These are phyloP conservation scores for Dittrichia graveolens DNA, from an alignment of 129 eudicot genomes.

Conservation along the genomic window DNA sequence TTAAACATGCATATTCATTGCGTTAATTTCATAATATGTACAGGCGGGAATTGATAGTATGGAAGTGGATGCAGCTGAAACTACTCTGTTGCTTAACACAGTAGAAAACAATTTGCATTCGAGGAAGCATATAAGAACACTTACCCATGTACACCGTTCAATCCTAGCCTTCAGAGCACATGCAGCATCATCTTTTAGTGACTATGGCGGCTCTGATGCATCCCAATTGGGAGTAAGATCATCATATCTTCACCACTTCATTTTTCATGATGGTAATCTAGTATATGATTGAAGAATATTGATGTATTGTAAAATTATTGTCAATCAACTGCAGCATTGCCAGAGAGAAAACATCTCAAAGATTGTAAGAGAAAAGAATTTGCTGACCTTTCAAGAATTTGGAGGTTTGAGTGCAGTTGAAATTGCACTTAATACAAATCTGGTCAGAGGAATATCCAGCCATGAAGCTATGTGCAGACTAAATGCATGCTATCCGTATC, in stretches of 20 bases:
- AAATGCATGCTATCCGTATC: neutral
- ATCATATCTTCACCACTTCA: neutral
- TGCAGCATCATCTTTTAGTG: neutral
- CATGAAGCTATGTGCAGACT: neutral
- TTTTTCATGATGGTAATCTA: neutral
- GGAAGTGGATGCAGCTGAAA: neutral
- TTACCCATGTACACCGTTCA: neutral
- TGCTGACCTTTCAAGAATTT: constrained; percentile 6
- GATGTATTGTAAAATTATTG: neutral
- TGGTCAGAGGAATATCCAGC: constrained; percentile 28
- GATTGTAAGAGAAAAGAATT: constrained; percentile 34
- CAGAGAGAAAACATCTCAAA: constrained; percentile 25
- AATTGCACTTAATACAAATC: constrained; percentile 38
- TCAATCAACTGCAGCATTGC: neutral
- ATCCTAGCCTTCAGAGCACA: constrained; percentile 13
- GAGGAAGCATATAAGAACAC: neutral
- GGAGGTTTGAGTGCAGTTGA: constrained; percentile 36
- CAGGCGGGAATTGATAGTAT: neutral
- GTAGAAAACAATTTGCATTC: neutral
- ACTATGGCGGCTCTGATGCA: neutral
- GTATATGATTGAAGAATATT: neutral
- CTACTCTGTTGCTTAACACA: constrained; percentile 16
- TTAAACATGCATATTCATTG: neutral
- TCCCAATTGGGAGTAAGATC: neutral
- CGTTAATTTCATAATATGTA: neutral